Percentiles rank a stretch among this genome's conserved stretches.
These are phyloP conservation scores for Pichia phayaonensis DNA, from an alignment of 805 yeast species.

Conservation along the genomic window DNA sequence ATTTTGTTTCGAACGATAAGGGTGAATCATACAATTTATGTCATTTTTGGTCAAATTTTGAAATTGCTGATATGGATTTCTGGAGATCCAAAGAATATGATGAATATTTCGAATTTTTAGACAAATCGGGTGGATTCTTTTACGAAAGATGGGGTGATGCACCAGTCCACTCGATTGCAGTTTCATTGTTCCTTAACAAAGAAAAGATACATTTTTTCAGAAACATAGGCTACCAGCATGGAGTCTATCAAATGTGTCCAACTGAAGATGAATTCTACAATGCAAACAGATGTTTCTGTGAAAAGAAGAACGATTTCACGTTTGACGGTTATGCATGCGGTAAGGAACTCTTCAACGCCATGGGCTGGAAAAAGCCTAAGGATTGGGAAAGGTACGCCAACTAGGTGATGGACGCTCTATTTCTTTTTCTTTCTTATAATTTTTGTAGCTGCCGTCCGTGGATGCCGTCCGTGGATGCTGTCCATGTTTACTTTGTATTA, in stretches of 20 bases:
- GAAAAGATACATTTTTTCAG: conserved; percentile 62
- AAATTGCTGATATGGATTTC: conserved; percentile 64
- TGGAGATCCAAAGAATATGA: conserved; percentile 53
- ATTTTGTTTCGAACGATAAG: conserved; percentile 54
- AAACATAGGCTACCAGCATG: conserved; percentile 69
- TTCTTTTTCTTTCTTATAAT: too few relatives aligned
- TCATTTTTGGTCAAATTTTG: conserved; percentile 81
- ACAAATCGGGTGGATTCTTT: conserved; percentile 67
- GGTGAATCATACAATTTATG: conserved; percentile 66
- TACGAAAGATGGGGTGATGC: conserved; percentile 95
- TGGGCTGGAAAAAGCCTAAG: conserved; percentile 20
- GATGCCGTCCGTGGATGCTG: too few relatives aligned
- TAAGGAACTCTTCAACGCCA: conserved; percentile 23
- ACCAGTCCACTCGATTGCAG: conserved; percentile 79
- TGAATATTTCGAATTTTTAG: conserved; percentile 55
- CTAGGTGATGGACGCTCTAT: too few relatives aligned
- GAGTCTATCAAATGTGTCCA: conserved; percentile 40
- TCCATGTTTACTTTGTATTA: too few relatives aligned
- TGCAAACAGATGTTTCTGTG: conserved; percentile 31
- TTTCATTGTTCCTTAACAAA: conserved; percentile 48
- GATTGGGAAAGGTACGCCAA: conserved; percentile 24
- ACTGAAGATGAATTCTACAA: conserved; percentile 23
- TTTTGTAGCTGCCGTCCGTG: too few relatives aligned
- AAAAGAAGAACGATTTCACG: conserved; percentile 33
- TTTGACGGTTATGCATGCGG: conserved; percentile 32